A percentile compares a stretch with the other conserved stretches of the same genome.
These are phyloP conservation scores for Petunia hybrid DNA, from an alignment of 305 asterid genomes.

Conservation along the genomic window DNA sequence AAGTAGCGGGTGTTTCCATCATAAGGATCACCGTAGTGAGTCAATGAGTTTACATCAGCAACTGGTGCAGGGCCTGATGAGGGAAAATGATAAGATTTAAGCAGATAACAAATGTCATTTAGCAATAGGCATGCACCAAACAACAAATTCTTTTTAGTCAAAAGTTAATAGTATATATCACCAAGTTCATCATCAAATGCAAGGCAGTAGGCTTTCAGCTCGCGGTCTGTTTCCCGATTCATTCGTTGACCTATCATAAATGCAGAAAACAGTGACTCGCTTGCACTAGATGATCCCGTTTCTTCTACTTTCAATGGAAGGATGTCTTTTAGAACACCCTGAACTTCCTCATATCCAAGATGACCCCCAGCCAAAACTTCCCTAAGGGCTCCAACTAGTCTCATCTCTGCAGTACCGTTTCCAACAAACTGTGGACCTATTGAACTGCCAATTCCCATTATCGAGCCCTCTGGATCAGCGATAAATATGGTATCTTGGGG, in stretches of 20 bases:
- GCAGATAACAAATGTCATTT: conserved; percentile 17
- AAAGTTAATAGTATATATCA: conserved; percentile 38
- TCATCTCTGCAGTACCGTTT: conserved; percentile 82
- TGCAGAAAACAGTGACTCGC: conserved; percentile 81
- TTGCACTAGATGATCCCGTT: conserved; percentile 48
- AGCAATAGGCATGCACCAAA: conserved; percentile 24
- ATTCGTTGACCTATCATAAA: conserved; percentile 91
- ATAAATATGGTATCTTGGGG: conserved; percentile 82
- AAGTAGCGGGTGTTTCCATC: conserved; percentile 97
- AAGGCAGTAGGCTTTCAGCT: conserved; percentile 94
- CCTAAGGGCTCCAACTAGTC: conserved; percentile 95
- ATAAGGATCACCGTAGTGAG: conserved; percentile 97
- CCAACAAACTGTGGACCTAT: conserved; percentile 84
- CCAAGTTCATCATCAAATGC: conserved; percentile 92
- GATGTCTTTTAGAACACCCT: conserved; percentile 85
- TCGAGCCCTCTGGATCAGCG: conserved; percentile 94
- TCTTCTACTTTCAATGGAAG: conserved; percentile 64
- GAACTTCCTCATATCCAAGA: conserved; percentile 96
- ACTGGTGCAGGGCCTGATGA: conserved; percentile 71
- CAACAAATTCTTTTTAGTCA: conserved; percentile 16
- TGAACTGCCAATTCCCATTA: conserved; percentile 82
- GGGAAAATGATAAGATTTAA: conserved; percentile 28
- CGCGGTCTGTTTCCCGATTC: conserved; percentile 97
- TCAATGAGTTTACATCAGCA: conserved; percentile 88
- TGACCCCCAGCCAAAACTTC: conserved; percentile 98